Evolutionary conservation across 257 asterid genomes (phyloP), one percentile per base, ranked within the genome.

Genomic region (Prunella vulgaris): DNA sequence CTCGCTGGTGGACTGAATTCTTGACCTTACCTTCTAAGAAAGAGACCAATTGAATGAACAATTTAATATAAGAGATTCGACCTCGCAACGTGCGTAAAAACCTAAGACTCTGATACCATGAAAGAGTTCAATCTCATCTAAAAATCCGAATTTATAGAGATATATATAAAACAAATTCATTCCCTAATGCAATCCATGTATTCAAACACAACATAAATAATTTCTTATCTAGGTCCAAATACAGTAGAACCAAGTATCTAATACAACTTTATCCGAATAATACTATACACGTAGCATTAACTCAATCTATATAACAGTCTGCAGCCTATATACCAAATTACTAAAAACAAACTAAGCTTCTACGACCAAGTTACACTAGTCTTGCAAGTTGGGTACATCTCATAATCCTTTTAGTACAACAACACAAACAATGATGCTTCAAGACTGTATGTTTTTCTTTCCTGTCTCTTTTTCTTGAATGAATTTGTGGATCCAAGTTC

Each of bases 401-500:
- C 64, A 35, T 7, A 20, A 53, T 68, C 64, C 56, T 35, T 46
- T 33, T 13, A 46, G 28, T 68, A 27, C 40, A 42, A 70, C 42
- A 70, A 70, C 56, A 70, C 68, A 56, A 22, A 38, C 21, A 44
- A 28, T 59, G 60, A n/a, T 44, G 33, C 46, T 56, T 69, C 57
- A n/a, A 10, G 24, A 68, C 12, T 24, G 28, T 51, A 69, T 56
- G 10, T 38, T 38, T 21, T 0, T 37, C 14, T 68, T 35, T 22
- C 21, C 25, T 14, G 53, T 46, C 49, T 35, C 20, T 60, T 4
- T 46, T 18, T 17, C 30, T 44, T 14, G 40, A 54, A 54, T 15
- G 40, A 42, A 46, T 28, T 22, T 22, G 6, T 1, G 21, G 64
- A 51, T 61, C 25, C 30, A 35, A 30, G 53, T 20, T 14, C 30